Conservation (phyloP, 139 green algal genomes). For the Picochlorum sp. region DNA sequence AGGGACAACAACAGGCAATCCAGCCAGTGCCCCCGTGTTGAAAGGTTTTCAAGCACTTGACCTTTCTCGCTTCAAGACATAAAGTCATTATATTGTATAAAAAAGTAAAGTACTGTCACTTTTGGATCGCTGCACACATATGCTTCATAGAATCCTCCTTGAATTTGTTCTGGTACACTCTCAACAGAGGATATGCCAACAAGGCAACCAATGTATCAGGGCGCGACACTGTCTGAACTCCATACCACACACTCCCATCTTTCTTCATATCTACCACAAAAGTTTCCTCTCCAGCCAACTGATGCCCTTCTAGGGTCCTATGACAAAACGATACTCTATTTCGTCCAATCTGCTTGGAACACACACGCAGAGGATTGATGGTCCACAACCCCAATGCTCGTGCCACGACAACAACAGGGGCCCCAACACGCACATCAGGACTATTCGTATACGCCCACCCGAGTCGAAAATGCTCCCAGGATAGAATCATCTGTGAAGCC, state of each 20-base stretch:
- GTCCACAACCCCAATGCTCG: conserved; percentile 21
- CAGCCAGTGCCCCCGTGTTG: background rate
- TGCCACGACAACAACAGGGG: conserved; percentile 22
- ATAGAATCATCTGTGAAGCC: conserved; percentile 7
- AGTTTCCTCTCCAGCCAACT: conserved; percentile 24
- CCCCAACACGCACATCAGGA: conserved; percentile 5
- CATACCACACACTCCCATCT: conserved; percentile 23
- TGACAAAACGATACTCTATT: conserved; percentile 16
- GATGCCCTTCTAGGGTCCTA: conserved; percentile 26
- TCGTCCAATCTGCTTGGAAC: background rate
- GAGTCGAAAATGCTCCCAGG: conserved; percentile 28
- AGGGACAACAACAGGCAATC: conserved; percentile 3
- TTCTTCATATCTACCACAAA: conserved; percentile 27
- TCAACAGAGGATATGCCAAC: conserved; percentile 14
- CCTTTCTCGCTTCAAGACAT: background rate
- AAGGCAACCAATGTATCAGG: conserved; percentile 17
- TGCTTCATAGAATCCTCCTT: conserved; percentile 8
- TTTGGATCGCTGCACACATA: background rate
- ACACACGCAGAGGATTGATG: conserved; percentile 25
- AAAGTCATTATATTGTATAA: background rate
- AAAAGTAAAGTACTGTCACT: background rate
- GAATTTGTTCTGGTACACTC: conserved; percentile 28
- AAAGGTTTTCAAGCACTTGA: background rate
- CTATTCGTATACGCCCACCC: conserved; percentile 18
- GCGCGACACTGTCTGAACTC: conserved; percentile 25